Evolutionary conservation across 2,329 filamentous ascomycete species (phyloP), one percentile per base, ranked within the genome.

Genomic region (Sclerotiophoma versabilis): DNA sequence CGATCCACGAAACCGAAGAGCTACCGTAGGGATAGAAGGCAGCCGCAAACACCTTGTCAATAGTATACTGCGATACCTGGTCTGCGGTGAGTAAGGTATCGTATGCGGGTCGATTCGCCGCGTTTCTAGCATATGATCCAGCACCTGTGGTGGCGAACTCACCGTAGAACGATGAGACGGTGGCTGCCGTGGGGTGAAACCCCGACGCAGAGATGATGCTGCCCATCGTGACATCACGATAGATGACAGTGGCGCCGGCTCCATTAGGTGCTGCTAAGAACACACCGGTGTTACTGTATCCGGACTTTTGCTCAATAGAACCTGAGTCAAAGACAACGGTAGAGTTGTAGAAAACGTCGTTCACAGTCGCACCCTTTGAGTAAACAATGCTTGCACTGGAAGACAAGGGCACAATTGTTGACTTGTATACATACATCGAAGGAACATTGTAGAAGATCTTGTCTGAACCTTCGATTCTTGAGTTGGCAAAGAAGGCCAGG

Each of bases 381-480:
- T 79, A 80, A 0, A 77, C 66, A 6, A 79, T 57, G 14, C 68
- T 61, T 0, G 72, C 76, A 19, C 68, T 73, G 14, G 59, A 68
- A 2, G 64, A 62, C 0, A 76, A 74, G 0, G 77, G 72, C 0
- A 76, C 73, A 43, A 82, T 76, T 0, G 74, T 78, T 0, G 79
- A 77, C 9, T 72, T 71, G 51, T 76, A 81, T 0, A 81, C 57
- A 49, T 80, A 81, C 0, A 78, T 52, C 10, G 74, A 75, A 0
- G 75, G 71, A 10, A 72, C 76, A 29, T 75, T 73, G 51, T 75
- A 76, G 43, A 81, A 71, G 1, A 78, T 58, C 57, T 79, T 79
- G 42, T 78, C 75, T 5, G 69, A 57, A 2, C 76, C 78, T 52
- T 81, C 76, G 8, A 81, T 69, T 49, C 80, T 80, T 0, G 76